Evolutionary conservation across 352 stramenopile genomes (phyloP).

Genomic region (Globisporangium perplexum): DNA sequence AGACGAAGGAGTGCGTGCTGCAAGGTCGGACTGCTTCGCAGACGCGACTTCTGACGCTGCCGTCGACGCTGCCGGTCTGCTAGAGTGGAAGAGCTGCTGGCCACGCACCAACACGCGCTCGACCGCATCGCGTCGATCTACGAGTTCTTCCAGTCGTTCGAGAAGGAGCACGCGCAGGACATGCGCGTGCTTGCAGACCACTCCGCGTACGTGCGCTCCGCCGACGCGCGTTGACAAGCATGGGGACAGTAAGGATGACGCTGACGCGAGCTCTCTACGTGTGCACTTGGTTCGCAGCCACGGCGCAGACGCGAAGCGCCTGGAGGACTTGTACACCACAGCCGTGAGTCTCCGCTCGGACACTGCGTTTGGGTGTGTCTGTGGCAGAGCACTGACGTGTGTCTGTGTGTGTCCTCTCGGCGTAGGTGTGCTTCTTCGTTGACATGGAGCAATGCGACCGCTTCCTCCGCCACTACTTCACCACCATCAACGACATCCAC

Average conservation of each 20-base stretch:
- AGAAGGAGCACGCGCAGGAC: constrained; percentile 27
- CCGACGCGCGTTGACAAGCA: too few relatives aligned
- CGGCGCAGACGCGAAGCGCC: constrained; percentile 3
- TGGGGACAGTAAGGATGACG: neutral
- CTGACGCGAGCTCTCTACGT: too few relatives aligned
- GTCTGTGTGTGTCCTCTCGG: neutral
- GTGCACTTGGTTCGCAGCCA: neutral
- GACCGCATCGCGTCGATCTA: constrained; percentile 56
- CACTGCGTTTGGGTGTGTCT: too few relatives aligned
- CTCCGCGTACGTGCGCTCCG: neutral
- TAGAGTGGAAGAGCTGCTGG: constrained; percentile 68
- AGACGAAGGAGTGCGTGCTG: constrained; percentile 52
- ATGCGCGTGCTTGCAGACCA: constrained; percentile 18
- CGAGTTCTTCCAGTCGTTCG: constrained; percentile 57
- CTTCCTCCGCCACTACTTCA: constrained; percentile 72
- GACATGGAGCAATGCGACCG: constrained; percentile 87
- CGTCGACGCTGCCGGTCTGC: neutral
- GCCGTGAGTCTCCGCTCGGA: constrained; percentile 7
- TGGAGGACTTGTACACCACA: constrained; percentile 15
- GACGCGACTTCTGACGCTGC: neutral
- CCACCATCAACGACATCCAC: constrained; percentile 80
- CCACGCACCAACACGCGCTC: constrained; percentile 53
- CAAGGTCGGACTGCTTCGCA: neutral
- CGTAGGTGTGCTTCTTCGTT: constrained; percentile 72
- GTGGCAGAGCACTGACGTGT: neutral